phyloP scores from a whole-genome alignment of 1,139 yeast genomes.

The Dujonia santamariae region DNA sequence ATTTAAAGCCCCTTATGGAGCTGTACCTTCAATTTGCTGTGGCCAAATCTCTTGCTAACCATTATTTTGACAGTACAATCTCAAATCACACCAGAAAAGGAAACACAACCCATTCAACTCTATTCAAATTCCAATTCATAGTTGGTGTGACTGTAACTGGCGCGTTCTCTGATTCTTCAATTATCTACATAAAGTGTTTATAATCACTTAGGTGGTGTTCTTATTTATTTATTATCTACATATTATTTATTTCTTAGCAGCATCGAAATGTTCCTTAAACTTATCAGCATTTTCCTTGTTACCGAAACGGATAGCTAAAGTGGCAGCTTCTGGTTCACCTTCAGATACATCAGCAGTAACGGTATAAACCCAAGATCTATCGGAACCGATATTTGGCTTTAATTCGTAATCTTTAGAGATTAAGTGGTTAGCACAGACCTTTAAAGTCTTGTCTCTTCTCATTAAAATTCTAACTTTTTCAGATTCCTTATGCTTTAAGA shows the following conservation, averaged over 20 bases:
- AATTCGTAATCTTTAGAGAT: constrained; percentile 81
- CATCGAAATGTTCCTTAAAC: constrained; percentile 88
- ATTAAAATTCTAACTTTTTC: constrained; percentile 84
- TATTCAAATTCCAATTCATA: no score
- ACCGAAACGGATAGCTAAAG: constrained; percentile 96
- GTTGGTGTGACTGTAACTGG: no score
- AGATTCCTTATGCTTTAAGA: constrained; percentile 81
- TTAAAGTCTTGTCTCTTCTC: constrained; percentile 98
- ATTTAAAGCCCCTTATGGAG: no score
- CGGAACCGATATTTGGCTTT: constrained; percentile 93
- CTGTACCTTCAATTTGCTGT: no score
- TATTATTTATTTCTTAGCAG: constrained; percentile 52
- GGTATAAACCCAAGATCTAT: constrained; percentile 96
- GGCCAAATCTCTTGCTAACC: no score
- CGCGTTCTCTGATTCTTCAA: no score
- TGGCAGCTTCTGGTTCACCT: constrained; percentile 94
- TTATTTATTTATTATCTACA: not conserved
- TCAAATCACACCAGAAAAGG: no score
- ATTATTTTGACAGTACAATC: no score
- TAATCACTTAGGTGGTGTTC: not conserved
- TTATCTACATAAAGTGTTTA: no score
- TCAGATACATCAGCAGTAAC: constrained; percentile 95
- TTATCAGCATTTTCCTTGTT: constrained; percentile 95
- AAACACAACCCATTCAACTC: no score
- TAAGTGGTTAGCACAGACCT: constrained; percentile 96